phyloP scores from a whole-genome alignment of 371 early-diverging fungal species.

The Lichtheimia hyalospora region DNA sequence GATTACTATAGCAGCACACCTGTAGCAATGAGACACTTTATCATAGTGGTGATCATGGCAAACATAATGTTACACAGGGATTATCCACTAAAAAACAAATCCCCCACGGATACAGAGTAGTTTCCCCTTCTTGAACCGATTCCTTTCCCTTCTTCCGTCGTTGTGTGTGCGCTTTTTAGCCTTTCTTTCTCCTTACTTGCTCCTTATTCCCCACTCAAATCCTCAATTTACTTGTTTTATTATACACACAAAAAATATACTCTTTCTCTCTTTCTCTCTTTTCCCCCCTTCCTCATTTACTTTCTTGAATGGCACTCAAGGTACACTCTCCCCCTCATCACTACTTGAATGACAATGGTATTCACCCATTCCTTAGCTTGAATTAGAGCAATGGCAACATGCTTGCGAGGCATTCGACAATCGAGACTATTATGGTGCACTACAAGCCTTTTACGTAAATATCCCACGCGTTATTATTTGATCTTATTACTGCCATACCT shows the following conservation, averaged over 20 bases:
- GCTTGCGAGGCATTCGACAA: conserved; percentile 47
- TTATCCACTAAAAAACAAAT: too few species aligned
- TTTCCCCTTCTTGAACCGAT: not conserved
- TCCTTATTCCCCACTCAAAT: not conserved
- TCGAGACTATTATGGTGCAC: conserved; percentile 37
- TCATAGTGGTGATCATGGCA: too few species aligned
- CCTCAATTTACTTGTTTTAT: not conserved
- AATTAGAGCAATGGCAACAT: conserved; percentile 51
- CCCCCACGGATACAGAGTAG: too few species aligned
- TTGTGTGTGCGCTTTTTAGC: not conserved
- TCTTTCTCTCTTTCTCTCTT: not conserved
- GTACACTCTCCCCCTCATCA: conserved; percentile 9
- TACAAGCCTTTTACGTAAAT: conserved; percentile 44
- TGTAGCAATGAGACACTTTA: too few species aligned
- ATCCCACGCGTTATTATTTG: not conserved
- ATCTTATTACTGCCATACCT: not conserved
- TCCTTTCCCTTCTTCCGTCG: conserved; percentile 2
- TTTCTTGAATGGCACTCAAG: conserved; percentile 23
- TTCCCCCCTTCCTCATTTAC: not conserved
- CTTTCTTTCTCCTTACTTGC: conserved; percentile 3
- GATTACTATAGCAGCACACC: not conserved
- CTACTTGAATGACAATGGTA: not conserved
- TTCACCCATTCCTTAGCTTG: conserved; percentile 27
- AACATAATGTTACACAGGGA: too few species aligned
- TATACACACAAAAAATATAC: not conserved